Percentiles rank a stretch among this genome's conserved stretches.
Conservation (phyloP, 225 moss, liverwort and hornwort genomes). For the Rhytidiadelphus loreus region DNA sequence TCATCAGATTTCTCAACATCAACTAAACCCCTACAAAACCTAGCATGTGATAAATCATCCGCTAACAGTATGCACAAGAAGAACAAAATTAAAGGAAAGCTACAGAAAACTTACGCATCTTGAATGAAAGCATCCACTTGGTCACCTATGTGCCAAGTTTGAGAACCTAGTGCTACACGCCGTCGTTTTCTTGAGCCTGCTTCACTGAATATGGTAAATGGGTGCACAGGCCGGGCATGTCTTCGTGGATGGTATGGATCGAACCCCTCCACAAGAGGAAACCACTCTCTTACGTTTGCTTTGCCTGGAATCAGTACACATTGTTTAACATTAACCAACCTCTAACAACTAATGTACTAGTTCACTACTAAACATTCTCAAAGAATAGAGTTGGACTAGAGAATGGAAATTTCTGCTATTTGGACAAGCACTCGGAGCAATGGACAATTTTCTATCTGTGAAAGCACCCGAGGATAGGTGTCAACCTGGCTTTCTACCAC, state of each 20-base stretch:
- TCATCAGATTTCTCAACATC: neutral
- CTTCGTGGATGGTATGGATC: slow-evolving; percentile 24
- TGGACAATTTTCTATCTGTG: neutral
- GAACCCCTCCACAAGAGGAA: slow-evolving; percentile 47
- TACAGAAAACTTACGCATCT: slow-evolving; percentile 56
- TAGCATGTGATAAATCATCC: neutral
- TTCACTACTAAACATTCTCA: neutral
- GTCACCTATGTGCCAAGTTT: slow-evolving; percentile 64
- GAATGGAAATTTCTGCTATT: neutral
- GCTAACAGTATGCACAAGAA: neutral
- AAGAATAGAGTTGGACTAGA: neutral
- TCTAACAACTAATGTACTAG: neutral
- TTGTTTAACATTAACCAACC: neutral
- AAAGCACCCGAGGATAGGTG: neutral
- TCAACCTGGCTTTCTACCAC: neutral
- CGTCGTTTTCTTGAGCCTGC: slow-evolving; percentile 71
- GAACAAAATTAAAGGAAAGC: neutral
- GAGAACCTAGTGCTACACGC: slow-evolving; percentile 59
- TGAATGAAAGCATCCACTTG: slow-evolving; percentile 84
- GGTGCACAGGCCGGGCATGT: slow-evolving; percentile 64
- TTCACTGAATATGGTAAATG: slow-evolving; percentile 49
- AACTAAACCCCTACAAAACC: neutral
- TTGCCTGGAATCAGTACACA: slow-evolving; percentile 21
- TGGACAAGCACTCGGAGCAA: neutral
- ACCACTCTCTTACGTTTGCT: slow-evolving; percentile 68